Percentiles rank a stretch among this genome's conserved stretches.
phyloP scores from a whole-genome alignment of 2,329 filamentous ascomycete species.

The Microdochium nivale region DNA sequence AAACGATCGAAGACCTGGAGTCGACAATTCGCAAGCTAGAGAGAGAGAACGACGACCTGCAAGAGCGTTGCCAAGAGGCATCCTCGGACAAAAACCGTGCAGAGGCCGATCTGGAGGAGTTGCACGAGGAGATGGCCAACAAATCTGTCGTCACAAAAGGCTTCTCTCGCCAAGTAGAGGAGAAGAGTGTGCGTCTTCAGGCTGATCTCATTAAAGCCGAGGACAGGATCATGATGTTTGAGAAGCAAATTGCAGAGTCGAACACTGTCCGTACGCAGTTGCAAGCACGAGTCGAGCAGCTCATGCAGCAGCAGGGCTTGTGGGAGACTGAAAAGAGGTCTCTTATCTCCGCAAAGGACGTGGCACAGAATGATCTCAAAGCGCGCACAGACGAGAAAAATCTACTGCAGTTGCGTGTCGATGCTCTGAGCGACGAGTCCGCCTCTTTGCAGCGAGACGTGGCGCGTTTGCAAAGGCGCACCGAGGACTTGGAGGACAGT shows the following conservation, averaged over 20 bases:
- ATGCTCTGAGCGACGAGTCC: conserved; percentile 58
- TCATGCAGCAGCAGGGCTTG: conserved; percentile 32
- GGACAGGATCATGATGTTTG: conserved; percentile 39
- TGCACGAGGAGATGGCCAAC: conserved; percentile 71
- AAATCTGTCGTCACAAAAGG: conserved; percentile 71
- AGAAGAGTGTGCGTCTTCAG: conserved; percentile 58
- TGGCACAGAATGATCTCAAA: conserved; percentile 51
- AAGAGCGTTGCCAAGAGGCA: conserved; percentile 45
- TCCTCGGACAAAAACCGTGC: conserved; percentile 46
- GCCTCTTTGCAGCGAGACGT: conserved; percentile 59
- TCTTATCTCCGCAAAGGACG: conserved; percentile 40
- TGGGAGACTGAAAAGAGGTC: conserved; percentile 28
- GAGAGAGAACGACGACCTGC: conserved; percentile 44
- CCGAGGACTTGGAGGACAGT: conserved; percentile 37
- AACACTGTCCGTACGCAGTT: conserved; percentile 37
- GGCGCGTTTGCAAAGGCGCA: conserved; percentile 34
- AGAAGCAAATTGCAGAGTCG: conserved; percentile 39
- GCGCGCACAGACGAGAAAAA: conserved; percentile 57
- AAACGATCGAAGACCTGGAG: conserved; percentile 52
- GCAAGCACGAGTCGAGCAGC: conserved; percentile 32
- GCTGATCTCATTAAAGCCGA: conserved; percentile 50
- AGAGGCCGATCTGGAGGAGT: conserved; percentile 51
- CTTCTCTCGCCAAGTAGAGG: conserved; percentile 65
- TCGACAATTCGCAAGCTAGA: conserved; percentile 43
- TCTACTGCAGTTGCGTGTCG: conserved; percentile 59